These are phyloP conservation scores for Trapa incisa DNA, from an alignment of 345 rosid genomes.

Conservation along the genomic window DNA sequence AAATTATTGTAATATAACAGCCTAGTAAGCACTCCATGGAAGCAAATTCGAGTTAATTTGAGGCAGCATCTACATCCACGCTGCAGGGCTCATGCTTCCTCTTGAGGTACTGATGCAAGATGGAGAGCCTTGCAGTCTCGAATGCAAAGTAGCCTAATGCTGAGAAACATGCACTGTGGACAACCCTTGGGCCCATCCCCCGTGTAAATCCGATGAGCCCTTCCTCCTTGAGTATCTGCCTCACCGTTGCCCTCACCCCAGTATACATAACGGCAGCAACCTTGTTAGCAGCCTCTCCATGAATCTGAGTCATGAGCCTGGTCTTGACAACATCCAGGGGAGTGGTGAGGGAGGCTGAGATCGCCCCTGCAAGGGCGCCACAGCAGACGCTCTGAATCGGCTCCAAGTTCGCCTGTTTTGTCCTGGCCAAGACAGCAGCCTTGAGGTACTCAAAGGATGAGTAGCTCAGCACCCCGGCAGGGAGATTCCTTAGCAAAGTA, in stretches of 20 bases:
- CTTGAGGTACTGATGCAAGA: slow-evolving; percentile 62
- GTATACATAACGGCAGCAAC: slow-evolving; percentile 46
- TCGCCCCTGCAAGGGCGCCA: slow-evolving; percentile 88
- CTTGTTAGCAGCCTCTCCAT: slow-evolving; percentile 29
- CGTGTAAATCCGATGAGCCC: slow-evolving; percentile 79
- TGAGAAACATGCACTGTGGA: slow-evolving; percentile 89
- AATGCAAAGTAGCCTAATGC: slow-evolving; percentile 88
- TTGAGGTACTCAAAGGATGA: slow-evolving; percentile 84
- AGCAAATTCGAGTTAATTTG: background rate
- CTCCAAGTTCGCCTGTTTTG: slow-evolving; percentile 47
- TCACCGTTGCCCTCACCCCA: slow-evolving; percentile 54
- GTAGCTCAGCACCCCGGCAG: slow-evolving; percentile 85
- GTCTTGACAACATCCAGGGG: slow-evolving; percentile 92
- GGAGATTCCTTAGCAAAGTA: slow-evolving; percentile 73
- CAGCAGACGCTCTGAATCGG: slow-evolving; percentile 80
- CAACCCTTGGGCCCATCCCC: slow-evolving; percentile 78
- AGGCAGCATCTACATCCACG: background rate
- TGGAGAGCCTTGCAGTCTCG: slow-evolving; percentile 76
- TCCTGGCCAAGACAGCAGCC: slow-evolving; percentile 59
- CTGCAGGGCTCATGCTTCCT: slow-evolving; percentile 33
- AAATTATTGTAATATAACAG: too few species aligned
- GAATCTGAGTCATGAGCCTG: slow-evolving; percentile 83
- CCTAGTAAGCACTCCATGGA: too few species aligned
- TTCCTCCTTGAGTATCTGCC: slow-evolving; percentile 77
- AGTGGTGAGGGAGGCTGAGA: slow-evolving; percentile 80